Conservation (phyloP, 108 stramenopile species). For the Pseudonitzschia pungens region DNA sequence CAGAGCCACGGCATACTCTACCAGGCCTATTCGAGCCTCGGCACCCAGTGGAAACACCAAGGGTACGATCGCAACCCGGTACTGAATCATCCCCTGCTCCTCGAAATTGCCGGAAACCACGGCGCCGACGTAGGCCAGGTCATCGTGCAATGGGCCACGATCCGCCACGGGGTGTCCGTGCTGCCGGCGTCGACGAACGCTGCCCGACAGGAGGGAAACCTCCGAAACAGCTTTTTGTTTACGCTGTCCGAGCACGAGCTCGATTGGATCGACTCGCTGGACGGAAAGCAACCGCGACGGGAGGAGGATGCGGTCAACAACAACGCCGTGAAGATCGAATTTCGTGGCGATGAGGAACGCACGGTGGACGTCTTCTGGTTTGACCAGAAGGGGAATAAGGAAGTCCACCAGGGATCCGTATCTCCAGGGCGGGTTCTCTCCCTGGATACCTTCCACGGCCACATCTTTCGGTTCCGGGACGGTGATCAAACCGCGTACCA, state of each 20-base stretch:
- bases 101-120: conserved; percentile 28
- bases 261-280: conserved; percentile 40
- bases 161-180: conserved; percentile 49
- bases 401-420: conserved; percentile 48
- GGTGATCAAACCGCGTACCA: background rate
- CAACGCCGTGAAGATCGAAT: conserved; percentile 34
- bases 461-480: conserved; percentile 47
- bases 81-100: conserved; percentile 34
- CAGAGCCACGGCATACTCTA: conserved; percentile 42
- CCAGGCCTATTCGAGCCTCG: conserved; percentile 55
- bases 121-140: conserved; percentile 47
- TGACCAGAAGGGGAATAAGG: conserved; percentile 7
- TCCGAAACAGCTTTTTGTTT: conserved; percentile 43
- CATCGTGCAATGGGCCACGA: conserved; percentile 55
- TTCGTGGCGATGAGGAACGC: conserved; percentile 11
- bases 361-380: conserved; percentile 49
- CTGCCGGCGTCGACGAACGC: conserved; percentile 51
- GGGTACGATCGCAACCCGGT: conserved; percentile 50
- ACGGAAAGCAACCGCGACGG: conserved; percentile 26
- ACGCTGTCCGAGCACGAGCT: conserved; percentile 41
- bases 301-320: too few relatives aligned
- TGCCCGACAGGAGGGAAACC: conserved; percentile 39
- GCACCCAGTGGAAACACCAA: conserved; percentile 54
- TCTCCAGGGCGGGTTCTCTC: conserved; percentile 20
- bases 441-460: conserved; percentile 57